phyloP scores from a whole-genome alignment of 2,329 filamentous ascomycete species.

The Trichoderma breve region DNA sequence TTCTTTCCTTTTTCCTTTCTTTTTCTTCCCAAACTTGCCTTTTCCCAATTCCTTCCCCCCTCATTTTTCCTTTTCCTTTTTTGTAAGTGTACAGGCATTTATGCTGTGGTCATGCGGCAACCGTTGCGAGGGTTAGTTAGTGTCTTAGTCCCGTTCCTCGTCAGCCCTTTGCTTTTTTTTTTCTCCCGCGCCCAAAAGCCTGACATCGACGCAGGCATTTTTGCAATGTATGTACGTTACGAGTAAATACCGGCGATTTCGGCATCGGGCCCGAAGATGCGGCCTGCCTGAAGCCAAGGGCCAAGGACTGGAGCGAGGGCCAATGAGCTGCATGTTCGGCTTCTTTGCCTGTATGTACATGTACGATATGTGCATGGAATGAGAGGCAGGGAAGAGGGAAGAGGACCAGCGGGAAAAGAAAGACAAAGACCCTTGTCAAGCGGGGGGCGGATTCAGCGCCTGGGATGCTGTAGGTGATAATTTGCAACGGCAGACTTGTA shows the following conservation, averaged over 20 bases:
- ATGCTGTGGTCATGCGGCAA: neutral
- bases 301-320: neutral
- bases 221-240: neutral
- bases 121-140: neutral
- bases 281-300: slow-evolving; percentile 5
- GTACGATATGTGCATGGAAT: neutral
- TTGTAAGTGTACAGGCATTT: neutral
- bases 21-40: too few species aligned
- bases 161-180: neutral
- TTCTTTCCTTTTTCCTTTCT: neutral
- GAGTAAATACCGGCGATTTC: neutral
- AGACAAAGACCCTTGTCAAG: neutral
- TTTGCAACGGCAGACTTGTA: neutral
- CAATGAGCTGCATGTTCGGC: neutral
- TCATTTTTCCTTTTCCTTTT: neutral
- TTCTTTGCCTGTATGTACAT: neutral
- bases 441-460: neutral
- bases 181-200: neutral
- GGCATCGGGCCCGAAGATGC: slow-evolving; percentile 14
- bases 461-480: neutral
- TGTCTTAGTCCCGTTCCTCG: neutral
- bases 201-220: neutral
- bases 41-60: neutral
- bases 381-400: neutral
- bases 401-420: neutral